phyloP scores from a whole-genome alignment of 2,329 filamentous ascomycete species.

The Saccharata proteae region DNA sequence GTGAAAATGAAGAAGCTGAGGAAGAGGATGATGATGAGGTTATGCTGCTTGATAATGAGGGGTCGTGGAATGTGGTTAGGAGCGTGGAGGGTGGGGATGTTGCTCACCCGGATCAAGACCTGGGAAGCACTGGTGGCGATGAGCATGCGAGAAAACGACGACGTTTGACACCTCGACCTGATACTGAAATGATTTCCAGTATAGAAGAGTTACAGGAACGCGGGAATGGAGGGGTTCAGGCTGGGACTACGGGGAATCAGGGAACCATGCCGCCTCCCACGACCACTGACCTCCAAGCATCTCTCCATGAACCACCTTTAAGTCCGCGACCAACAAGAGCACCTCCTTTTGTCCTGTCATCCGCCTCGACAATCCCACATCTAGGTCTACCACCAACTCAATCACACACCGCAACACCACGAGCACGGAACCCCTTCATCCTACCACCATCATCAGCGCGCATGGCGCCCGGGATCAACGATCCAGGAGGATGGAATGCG shows the following conservation, averaged over 20 bases:
- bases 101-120: neutral
- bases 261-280: no score
- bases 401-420: neutral
- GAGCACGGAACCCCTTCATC: slow-evolving; percentile 5
- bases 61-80: neutral
- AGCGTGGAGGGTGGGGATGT: neutral
- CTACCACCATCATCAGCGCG: neutral
- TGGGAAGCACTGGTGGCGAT: neutral
- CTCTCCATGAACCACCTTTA: neutral
- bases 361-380: neutral
- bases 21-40: slow-evolving; percentile 15
- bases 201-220: no score
- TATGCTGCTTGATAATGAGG: slow-evolving; percentile 14
- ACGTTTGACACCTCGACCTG: neutral
- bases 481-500: no score
- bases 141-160: slow-evolving; percentile 1
- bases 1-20: slow-evolving; percentile 4
- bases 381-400: neutral
- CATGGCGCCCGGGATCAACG: neutral
- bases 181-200: neutral
- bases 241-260: no score
- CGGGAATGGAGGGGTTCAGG: no score
- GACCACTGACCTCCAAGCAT: neutral
- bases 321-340: neutral
- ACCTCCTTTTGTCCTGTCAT: neutral